phyloP scores from a whole-genome alignment of 352 stramenopile genomes.

The Paralagenidium karlingii region DNA sequence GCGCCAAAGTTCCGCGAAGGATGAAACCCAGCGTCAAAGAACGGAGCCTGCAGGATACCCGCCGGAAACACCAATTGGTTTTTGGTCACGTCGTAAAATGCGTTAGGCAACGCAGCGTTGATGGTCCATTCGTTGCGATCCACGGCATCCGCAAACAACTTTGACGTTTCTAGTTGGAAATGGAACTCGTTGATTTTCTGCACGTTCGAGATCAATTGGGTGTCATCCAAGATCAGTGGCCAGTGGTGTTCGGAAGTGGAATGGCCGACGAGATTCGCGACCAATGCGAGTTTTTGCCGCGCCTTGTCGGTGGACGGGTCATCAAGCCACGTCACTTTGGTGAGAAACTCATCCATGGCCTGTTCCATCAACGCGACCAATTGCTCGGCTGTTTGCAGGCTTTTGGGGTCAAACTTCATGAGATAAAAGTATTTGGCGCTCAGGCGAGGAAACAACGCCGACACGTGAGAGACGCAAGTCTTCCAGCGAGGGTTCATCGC shows the following conservation, averaged over 20 bases:
- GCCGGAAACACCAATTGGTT: slow-evolving; percentile 95
- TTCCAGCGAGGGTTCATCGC: slow-evolving; percentile 85
- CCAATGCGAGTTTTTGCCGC: slow-evolving; percentile 79
- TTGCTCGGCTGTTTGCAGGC: slow-evolving; percentile 62
- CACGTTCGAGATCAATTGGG: slow-evolving; percentile 36
- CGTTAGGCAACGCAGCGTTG: slow-evolving; percentile 89
- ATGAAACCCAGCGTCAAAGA: slow-evolving; percentile 78
- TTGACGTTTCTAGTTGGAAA: slow-evolving; percentile 11
- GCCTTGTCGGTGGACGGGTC: slow-evolving; percentile 61
- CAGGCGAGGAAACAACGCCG: slow-evolving; percentile 32
- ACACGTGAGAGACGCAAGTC: slow-evolving; percentile 57
- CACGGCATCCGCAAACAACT: slow-evolving; percentile 21
- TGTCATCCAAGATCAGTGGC: slow-evolving; percentile 27
- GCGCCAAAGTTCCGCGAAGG: slow-evolving; percentile 88
- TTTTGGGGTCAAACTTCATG: slow-evolving; percentile 76
- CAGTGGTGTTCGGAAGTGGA: slow-evolving; percentile 28
- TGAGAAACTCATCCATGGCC: slow-evolving; percentile 62
- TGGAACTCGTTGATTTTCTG: slow-evolving; percentile 22
- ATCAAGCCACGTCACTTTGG: slow-evolving; percentile 84
- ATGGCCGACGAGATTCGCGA: slow-evolving; percentile 63
- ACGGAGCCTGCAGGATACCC: slow-evolving; percentile 91
- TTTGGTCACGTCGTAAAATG: slow-evolving; percentile 52
- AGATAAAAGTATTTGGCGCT: slow-evolving; percentile 87
- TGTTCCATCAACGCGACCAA: slow-evolving; percentile 81
- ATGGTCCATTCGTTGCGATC: slow-evolving; percentile 81